Percentiles rank a stretch among this genome's conserved stretches.
These are phyloP conservation scores for Mesembryanthemum crystallinum DNA, from an alignment of 148 eudicot species.

Conservation along the genomic window DNA sequence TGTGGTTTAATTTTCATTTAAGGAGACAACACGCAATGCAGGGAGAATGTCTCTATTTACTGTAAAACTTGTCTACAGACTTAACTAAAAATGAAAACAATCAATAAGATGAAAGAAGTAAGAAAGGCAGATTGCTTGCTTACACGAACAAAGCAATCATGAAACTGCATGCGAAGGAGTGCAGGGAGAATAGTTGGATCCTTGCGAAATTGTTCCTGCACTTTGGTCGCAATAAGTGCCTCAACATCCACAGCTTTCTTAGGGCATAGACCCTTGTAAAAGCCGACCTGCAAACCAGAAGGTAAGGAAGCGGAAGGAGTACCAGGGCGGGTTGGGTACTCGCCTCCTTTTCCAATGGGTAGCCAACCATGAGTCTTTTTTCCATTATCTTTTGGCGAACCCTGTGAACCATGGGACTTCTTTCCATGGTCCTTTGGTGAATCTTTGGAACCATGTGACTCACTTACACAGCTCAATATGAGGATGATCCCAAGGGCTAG, in stretches of 20 bases:
- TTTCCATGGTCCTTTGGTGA: too few relatives aligned
- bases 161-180: constrained; percentile 30
- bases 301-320: background rate
- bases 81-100: too few relatives aligned
- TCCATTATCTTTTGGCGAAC: too few relatives aligned
- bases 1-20: too few relatives aligned
- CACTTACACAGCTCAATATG: background rate
- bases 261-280: constrained; percentile 25
- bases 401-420: background rate
- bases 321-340: too few relatives aligned
- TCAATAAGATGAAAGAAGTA: background rate
- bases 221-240: constrained; percentile 7
- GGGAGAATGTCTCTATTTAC: too few relatives aligned
- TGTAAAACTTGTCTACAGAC: too few relatives aligned
- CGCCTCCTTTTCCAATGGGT: too few relatives aligned
- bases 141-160: constrained; percentile 30
- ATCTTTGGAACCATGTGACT: background rate
- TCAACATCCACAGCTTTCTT: constrained; percentile 22
- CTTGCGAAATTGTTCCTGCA: constrained; percentile 15
- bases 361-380: too few relatives aligned
- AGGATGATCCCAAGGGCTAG: background rate
- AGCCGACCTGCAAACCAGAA: constrained; percentile 17
- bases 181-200: constrained; percentile 26
- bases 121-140: background rate
- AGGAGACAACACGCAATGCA: too few relatives aligned